Base-by-base conservation (phyloP, 2,329 filamentous ascomycete genomes). In the Aschersonia sp. region DNA sequence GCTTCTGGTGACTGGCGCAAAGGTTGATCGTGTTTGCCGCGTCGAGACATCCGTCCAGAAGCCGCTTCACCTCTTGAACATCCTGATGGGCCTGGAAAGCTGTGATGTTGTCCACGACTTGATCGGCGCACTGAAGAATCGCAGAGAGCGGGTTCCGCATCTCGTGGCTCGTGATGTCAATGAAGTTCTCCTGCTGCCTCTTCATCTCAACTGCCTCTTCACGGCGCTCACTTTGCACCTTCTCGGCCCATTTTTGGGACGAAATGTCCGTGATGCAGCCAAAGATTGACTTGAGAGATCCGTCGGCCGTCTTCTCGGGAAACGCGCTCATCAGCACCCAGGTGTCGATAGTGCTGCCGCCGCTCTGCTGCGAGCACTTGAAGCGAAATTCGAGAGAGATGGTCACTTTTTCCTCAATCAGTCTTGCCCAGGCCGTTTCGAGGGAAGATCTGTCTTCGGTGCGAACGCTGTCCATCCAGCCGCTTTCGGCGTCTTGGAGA, bases 201-300 rank as follows among this genome's bases (percentile, higher is more conserved):
- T 92, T 92, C 51, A 89, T 72, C 59, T 91, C 84, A 2, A 89
- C 78, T 0, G 86, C 88, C 60, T 92, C 86, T 57, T 89, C 78
- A 57, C 85, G 83, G 50, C 85, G 80, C 43, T 81, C 75, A 56
- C 77, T 86, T 61, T 94, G 85, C 35, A 88, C 79, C 44, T 82
- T 80, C 62, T 94, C 87, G 1, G 87, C 86, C 72, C 82, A 83
- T 61, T 94, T 94, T 60, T 92, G 85, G 47, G 84, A 78, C 20
- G 84, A 88, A 53, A 94, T 94, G 58, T 94, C 86, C 0, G 86
- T 91, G 46, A 94, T 82, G 58, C 81, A 85, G 47, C 84, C 85
- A 55, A 89, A 89, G 3, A 89, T 82, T 51, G 81, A 79, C 65
- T 86, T 86, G 46, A 89, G 71, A 31, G 69, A 67, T 3, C 82